phyloP scores from a whole-genome alignment of 1,284 basidiomycete species.

The Leccinum angustisporum region DNA sequence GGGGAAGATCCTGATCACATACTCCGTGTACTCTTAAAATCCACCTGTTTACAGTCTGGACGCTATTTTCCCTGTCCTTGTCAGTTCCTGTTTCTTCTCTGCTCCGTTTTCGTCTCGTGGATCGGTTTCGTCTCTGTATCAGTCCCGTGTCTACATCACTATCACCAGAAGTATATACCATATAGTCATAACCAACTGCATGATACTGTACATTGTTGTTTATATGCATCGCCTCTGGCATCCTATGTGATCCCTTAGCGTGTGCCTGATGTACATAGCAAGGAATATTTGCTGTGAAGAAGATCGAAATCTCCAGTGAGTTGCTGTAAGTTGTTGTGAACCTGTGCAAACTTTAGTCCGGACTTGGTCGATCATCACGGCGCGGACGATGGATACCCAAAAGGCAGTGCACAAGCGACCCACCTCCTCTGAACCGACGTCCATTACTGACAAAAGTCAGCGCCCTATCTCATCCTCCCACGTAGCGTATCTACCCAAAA shows the following conservation, averaged over 20 bases:
- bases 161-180: slow-evolving; percentile 35
- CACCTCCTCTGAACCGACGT: slow-evolving; percentile 12
- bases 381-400: slow-evolving; percentile 8
- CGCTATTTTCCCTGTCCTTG: background rate
- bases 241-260: slow-evolving; percentile 6
- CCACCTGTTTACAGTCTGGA: background rate
- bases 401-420: slow-evolving; percentile 27
- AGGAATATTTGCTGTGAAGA: slow-evolving; percentile 3
- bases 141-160: slow-evolving; percentile 25
- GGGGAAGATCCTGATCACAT: slow-evolving; percentile 28
- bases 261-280: slow-evolving; percentile 29
- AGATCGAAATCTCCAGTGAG: slow-evolving; percentile 5
- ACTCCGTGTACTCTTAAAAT: background rate
- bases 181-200: slow-evolving; percentile 35
- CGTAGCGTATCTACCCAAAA: slow-evolving; percentile 10
- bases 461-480: slow-evolving; percentile 23
- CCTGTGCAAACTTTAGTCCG: slow-evolving; percentile 2
- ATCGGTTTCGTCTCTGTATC: slow-evolving; percentile 25
- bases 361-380: slow-evolving; percentile 17
- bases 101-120: slow-evolving; percentile 14
- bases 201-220: slow-evolving; percentile 37
- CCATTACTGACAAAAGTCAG: slow-evolving; percentile 32
- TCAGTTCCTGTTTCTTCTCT: background rate
- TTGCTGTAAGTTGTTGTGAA: slow-evolving; percentile 3
- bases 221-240: slow-evolving; percentile 22